Percentiles rank a stretch among this genome's conserved stretches.
phyloP scores from a whole-genome alignment of 2,329 filamentous ascomycete species.

The Golovinomyces cichoracearum region DNA sequence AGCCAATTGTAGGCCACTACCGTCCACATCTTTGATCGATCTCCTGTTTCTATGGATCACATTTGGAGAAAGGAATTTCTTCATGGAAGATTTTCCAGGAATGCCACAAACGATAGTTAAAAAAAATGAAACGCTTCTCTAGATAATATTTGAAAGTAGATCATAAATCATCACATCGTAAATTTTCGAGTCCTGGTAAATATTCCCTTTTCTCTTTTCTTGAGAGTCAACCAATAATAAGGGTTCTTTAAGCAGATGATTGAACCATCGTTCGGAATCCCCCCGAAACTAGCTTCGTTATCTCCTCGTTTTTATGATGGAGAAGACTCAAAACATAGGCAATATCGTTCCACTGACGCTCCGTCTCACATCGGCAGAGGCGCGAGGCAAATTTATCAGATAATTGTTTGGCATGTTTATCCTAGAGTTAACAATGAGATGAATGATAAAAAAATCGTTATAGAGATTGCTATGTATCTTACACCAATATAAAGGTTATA shows the following conservation, averaged over 20 bases:
- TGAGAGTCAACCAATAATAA: too few species aligned
- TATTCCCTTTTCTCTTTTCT: too few species aligned
- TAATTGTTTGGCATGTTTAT: constrained; percentile 89
- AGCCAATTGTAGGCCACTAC: too few species aligned
- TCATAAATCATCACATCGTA: neutral
- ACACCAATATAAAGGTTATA: constrained; percentile 1
- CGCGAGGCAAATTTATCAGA: constrained; percentile 77
- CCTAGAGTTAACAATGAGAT: too few species aligned
- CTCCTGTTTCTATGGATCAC: too few species aligned
- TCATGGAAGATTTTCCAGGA: neutral
- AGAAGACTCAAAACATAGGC: constrained; percentile 72
- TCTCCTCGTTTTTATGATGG: constrained; percentile 83
- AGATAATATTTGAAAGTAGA: neutral
- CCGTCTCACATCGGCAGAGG: constrained; percentile 61
- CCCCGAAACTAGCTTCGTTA: constrained; percentile 46
- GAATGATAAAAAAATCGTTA: too few species aligned
- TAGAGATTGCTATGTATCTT: too few species aligned
- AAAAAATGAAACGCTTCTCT: neutral
- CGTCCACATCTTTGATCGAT: too few species aligned
- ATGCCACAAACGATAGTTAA: neutral
- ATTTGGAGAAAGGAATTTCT: neutral
- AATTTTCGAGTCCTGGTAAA: too few species aligned
- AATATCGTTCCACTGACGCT: constrained; percentile 93
- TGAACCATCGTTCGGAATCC: constrained; percentile 54
- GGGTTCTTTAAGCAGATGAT: constrained; percentile 16